These are phyloP conservation scores for Yarrowia keelungensis DNA, from an alignment of 805 yeast species.

Conservation along the genomic window DNA sequence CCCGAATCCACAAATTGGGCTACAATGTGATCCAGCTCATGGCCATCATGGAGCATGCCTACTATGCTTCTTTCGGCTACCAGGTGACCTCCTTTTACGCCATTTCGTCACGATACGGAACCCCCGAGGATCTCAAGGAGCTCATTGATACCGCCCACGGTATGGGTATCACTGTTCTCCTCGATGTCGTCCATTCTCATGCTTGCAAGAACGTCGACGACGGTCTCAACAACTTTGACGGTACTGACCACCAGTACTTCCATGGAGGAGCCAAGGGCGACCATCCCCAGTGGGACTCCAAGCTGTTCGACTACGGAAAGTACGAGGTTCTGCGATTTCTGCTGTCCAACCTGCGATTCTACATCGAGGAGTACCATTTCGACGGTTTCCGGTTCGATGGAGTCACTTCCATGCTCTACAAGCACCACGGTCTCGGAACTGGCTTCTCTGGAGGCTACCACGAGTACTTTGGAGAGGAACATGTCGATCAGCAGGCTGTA, in stretches of 20 bases:
- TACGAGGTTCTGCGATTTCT: constrained; percentile 90
- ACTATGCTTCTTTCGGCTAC: constrained; percentile 97
- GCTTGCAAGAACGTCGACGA: constrained; percentile 94
- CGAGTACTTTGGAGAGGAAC: constrained; percentile 76
- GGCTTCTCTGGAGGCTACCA: constrained; percentile 90
- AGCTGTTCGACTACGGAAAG: constrained; percentile 88
- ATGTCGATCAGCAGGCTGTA: constrained; percentile 87
- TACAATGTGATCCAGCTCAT: constrained; percentile 92
- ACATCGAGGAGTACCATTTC: constrained; percentile 79
- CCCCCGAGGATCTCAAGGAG: constrained; percentile 93
- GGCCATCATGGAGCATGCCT: constrained; percentile 99
- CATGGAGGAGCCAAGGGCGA: constrained; percentile 89
- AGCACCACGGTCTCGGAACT: constrained; percentile 90
- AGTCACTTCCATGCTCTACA: constrained; percentile 89
- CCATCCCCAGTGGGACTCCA: constrained; percentile 96
- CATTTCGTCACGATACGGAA: constrained; percentile 85
- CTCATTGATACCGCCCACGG: constrained; percentile 91
- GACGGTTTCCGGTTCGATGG: constrained; percentile 98
- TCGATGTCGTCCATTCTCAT: constrained; percentile 96
- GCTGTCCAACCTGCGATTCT: constrained; percentile 82
- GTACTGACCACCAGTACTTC: constrained; percentile 93
- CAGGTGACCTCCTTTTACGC: constrained; percentile 95
- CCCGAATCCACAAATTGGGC: constrained; percentile 83
- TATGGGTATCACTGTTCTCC: constrained; percentile 80
- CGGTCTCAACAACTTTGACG: constrained; percentile 92